phyloP scores from a whole-genome alignment of 2,329 filamentous ascomycete species.

The Emergomyces orientalis region DNA sequence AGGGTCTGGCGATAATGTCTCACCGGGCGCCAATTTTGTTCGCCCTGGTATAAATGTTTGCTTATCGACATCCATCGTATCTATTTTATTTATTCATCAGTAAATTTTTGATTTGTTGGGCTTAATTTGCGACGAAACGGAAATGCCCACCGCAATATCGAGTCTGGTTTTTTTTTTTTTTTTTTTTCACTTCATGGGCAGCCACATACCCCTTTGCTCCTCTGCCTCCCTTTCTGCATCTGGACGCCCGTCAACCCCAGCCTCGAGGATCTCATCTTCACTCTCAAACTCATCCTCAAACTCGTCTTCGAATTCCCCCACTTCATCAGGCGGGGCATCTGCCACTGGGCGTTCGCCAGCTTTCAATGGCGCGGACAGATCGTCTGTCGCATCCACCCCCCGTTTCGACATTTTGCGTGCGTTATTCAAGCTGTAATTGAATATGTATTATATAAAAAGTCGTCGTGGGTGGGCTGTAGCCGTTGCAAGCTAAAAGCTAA shows the following conservation, averaged over 20 bases:
- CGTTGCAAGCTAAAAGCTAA: not conserved
- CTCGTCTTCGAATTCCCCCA: slow-evolving; percentile 60
- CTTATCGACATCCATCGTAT: slow-evolving; percentile 87
- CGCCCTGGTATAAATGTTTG: slow-evolving; percentile 93
- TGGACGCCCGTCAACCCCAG: slow-evolving; percentile 83
- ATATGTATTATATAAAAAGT: not conserved
- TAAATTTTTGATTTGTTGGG: not conserved
- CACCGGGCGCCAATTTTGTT: slow-evolving; percentile 80
- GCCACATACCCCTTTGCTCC: slow-evolving; percentile 52
- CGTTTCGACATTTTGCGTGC: slow-evolving; percentile 49
- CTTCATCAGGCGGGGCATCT: slow-evolving; percentile 43
- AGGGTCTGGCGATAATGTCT: slow-evolving; percentile 81
- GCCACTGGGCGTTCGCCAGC: slow-evolving; percentile 50
- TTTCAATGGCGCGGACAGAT: slow-evolving; percentile 48
- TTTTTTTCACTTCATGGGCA: slow-evolving; percentile 12
- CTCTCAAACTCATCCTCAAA: slow-evolving; percentile 97
- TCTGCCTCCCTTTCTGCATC: slow-evolving; percentile 89
- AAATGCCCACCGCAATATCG: slow-evolving; percentile 16
- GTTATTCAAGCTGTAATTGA: not conserved
- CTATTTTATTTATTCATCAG: slow-evolving; percentile 31
- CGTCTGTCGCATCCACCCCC: slow-evolving; percentile 45
- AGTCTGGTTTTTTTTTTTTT: slow-evolving; percentile 7
- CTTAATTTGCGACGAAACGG: slow-evolving; percentile 10
- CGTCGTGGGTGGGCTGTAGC: not conserved
- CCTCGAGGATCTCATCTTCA: slow-evolving; percentile 86